A percentile compares a stretch with the other conserved stretches of the same genome.
Evolutionary conservation across 352 stramenopile species (phyloP).

Genomic region (Salisapilia sapeloensis): DNA sequence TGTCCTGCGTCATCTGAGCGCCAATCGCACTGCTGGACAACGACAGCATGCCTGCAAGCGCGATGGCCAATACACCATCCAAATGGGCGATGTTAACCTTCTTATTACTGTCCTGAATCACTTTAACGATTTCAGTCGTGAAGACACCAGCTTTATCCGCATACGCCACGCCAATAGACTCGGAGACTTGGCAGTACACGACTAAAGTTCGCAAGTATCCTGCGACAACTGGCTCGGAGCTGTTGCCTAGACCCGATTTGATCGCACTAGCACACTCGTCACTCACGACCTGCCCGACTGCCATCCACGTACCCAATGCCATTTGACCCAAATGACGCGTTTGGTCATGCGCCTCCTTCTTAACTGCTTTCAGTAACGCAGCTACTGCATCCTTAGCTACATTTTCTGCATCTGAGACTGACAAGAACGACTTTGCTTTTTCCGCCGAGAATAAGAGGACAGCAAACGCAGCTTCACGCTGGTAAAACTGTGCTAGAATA

Average conservation of each 20-base stretch:
- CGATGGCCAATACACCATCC: slow-evolving; percentile 58
- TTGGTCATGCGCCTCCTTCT: slow-evolving; percentile 73
- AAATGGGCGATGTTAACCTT: slow-evolving; percentile 55
- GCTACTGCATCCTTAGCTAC: slow-evolving; percentile 28
- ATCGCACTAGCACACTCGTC: slow-evolving; percentile 17
- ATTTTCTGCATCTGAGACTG: slow-evolving; percentile 12
- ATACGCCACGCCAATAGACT: slow-evolving; percentile 8
- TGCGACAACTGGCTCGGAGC: slow-evolving; percentile 43
- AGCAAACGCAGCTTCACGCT: slow-evolving; percentile 53
- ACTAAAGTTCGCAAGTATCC: slow-evolving; percentile 43
- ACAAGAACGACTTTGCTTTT: slow-evolving; percentile 5
- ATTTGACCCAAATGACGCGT: slow-evolving; percentile 57
- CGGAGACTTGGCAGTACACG: slow-evolving; percentile 18
- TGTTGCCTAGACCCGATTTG: slow-evolving; percentile 47
- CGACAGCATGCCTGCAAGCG: slow-evolving; percentile 34
- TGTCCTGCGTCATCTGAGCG: slow-evolving; percentile 27
- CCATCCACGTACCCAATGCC: slow-evolving; percentile 57
- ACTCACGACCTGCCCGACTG: slow-evolving; percentile 30
- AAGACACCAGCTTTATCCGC: slow-evolving; percentile 14
- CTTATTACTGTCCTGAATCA: slow-evolving; percentile 56
- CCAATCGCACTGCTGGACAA: slow-evolving; percentile 40
- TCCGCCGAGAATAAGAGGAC: slow-evolving; percentile 44
- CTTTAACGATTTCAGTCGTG: slow-evolving; percentile 17
- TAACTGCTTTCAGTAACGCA: slow-evolving; percentile 46
- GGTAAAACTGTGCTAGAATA: slow-evolving; percentile 79